phyloP scores from a whole-genome alignment of 2,329 filamentous ascomycete species.

The Cryphonectria nitschkei region DNA sequence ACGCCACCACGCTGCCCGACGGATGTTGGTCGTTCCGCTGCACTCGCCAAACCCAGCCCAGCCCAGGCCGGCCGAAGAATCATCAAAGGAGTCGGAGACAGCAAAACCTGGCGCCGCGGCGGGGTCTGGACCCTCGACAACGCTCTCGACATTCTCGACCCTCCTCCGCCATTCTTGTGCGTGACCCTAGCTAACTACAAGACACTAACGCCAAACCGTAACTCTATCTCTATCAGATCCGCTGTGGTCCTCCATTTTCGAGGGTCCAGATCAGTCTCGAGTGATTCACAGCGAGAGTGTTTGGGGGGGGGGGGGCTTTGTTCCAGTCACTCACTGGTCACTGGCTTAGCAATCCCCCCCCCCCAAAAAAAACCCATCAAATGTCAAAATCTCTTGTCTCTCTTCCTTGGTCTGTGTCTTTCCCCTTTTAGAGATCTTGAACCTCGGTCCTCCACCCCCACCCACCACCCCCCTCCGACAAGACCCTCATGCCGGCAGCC shows the following conservation, averaged over 20 bases:
- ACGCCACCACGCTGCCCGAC: background rate
- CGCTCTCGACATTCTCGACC: background rate
- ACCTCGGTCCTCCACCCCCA: constrained; percentile 53
- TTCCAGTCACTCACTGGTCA: background rate
- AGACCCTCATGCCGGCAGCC: constrained; percentile 49
- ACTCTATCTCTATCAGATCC: background rate
- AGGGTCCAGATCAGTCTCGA: background rate
- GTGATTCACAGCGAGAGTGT: too few species aligned
- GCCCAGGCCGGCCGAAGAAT: background rate
- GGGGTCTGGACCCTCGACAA: constrained; percentile 5
- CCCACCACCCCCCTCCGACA: constrained; percentile 41
- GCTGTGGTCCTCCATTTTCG: background rate
- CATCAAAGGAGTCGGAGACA: background rate
- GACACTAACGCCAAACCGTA: background rate
- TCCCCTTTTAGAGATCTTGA: constrained; percentile 41
- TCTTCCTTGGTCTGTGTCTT: background rate
- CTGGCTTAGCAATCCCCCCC: background rate
- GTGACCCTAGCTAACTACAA: too few species aligned
- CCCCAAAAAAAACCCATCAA: background rate
- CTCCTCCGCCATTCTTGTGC: background rate
- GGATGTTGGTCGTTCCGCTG: constrained; percentile 18
- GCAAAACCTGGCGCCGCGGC: background rate
- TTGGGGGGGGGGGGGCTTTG: background rate
- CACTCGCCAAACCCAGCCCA: constrained; percentile 1
- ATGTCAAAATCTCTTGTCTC: background rate